These are phyloP conservation scores for Casuarina cunninghamiana DNA, from an alignment of 306 rosid genomes.

Conservation along the genomic window DNA sequence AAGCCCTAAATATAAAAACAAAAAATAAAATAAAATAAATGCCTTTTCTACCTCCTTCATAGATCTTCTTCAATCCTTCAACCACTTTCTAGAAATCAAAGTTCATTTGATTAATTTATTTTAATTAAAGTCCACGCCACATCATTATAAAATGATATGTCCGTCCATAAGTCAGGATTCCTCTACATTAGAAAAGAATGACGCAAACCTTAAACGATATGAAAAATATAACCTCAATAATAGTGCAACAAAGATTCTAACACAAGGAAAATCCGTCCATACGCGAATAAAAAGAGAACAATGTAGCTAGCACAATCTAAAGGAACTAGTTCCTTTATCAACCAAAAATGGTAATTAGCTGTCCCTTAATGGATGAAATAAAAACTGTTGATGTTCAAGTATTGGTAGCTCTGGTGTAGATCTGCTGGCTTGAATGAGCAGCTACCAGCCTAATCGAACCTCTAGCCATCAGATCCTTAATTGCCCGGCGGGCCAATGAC, in stretches of 20 bases:
- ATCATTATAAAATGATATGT: no score
- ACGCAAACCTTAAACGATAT: no score
- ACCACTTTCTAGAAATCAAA: no score
- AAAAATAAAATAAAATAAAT: no score
- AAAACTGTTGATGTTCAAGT: slow-evolving; percentile 16
- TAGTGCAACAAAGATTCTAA: neutral
- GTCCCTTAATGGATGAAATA: neutral
- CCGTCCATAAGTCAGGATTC: no score
- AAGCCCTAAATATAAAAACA: no score
- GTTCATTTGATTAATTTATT: no score
- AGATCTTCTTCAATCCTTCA: no score
- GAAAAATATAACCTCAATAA: neutral
- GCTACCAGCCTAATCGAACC: slow-evolving; percentile 34
- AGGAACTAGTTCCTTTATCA: neutral
- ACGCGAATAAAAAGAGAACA: neutral
- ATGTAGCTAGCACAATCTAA: neutral
- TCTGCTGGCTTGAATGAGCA: slow-evolving; percentile 39
- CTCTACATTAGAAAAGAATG: no score
- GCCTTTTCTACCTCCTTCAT: no score
- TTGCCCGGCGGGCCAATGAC: slow-evolving; percentile 42
- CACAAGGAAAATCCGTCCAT: neutral
- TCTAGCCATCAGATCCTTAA: slow-evolving; percentile 32
- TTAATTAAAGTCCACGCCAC: no score
- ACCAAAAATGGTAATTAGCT: neutral
- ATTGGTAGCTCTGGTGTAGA: slow-evolving; percentile 38